Conservation (phyloP, 2,329 filamentous ascomycete species). For the Periconia macrospinosa region DNA sequence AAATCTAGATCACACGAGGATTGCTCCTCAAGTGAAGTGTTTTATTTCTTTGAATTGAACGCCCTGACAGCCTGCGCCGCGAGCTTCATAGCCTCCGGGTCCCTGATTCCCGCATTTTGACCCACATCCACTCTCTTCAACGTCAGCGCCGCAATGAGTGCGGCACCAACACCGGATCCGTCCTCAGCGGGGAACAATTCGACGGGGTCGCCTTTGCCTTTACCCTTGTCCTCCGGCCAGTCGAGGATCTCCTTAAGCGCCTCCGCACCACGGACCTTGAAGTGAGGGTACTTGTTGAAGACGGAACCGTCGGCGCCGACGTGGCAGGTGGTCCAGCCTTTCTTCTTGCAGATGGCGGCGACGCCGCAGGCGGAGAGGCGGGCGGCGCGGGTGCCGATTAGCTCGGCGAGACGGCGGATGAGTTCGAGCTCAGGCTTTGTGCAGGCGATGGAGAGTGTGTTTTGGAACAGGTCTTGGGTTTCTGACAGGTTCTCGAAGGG, state of each 20-base stretch:
- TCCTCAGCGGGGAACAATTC: slow-evolving; percentile 90
- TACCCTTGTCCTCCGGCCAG: slow-evolving; percentile 77
- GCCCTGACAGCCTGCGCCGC: slow-evolving; percentile 13
- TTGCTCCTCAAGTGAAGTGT: too few relatives aligned
- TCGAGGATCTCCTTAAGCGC: slow-evolving; percentile 94
- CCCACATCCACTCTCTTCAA: slow-evolving; percentile 64
- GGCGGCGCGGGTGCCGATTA: slow-evolving; percentile 92
- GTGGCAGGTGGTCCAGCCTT: slow-evolving; percentile 82
- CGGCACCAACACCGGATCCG: slow-evolving; percentile 94
- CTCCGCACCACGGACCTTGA: slow-evolving; percentile 87
- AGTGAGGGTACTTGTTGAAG: slow-evolving; percentile 99
- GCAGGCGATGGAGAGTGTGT: slow-evolving; percentile 70
- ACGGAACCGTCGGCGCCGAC: slow-evolving; percentile 96
- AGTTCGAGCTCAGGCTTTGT: slow-evolving; percentile 84
- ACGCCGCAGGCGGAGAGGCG: slow-evolving; percentile 93
- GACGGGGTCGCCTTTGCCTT: slow-evolving; percentile 70
- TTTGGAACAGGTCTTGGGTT: slow-evolving; percentile 78
- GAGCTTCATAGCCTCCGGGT: slow-evolving; percentile 50
- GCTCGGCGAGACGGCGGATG: slow-evolving; percentile 82
- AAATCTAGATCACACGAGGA: too few relatives aligned
- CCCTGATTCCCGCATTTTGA: slow-evolving; percentile 60
- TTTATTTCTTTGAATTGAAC: not conserved
- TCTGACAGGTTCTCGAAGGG: slow-evolving; percentile 94
- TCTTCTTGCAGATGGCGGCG: slow-evolving; percentile 96
- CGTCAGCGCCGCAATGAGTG: slow-evolving; percentile 80